These are phyloP conservation scores for Sphaerobolus stellatus DNA, from an alignment of 1,284 basidiomycete species.

Conservation along the genomic window DNA sequence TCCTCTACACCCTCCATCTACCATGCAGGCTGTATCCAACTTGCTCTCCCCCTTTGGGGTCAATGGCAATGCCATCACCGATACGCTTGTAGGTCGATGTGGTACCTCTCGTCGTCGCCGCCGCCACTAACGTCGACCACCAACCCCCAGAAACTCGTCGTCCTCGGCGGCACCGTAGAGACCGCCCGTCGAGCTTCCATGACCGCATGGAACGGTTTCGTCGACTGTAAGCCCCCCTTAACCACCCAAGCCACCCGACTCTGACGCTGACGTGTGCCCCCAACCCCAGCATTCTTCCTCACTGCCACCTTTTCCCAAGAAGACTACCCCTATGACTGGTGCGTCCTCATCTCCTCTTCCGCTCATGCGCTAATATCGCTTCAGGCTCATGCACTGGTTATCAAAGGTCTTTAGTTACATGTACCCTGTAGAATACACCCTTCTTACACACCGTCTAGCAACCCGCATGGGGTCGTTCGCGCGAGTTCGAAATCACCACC, in stretches of 20 bases:
- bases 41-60: conserved; percentile 21
- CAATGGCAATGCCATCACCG: conserved; percentile 21
- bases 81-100: conserved; percentile 21
- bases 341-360: conserved; percentile 22
- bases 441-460: conserved; percentile 46
- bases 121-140: not conserved
- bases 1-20: not conserved
- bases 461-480: conserved; percentile 80
- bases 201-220: conserved; percentile 82
- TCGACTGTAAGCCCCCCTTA: conserved; percentile 65
- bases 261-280: not conserved
- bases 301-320: conserved; percentile 84
- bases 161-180: conserved; percentile 76
- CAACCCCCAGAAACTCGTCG: conserved; percentile 65
- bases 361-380: conserved; percentile 11
- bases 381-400: conserved; percentile 82
- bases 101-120: not conserved
- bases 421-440: conserved; percentile 9
- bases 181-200: conserved; percentile 71
- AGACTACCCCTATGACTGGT: conserved; percentile 84
- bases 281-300: conserved; percentile 72
- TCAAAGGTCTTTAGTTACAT: conserved; percentile 56
- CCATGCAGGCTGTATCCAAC: conserved; percentile 22
- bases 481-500: conserved; percentile 85
- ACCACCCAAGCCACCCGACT: not conserved